Base-by-base conservation (phyloP, 805 yeast species). In the Blastobotrys parvus region DNA sequence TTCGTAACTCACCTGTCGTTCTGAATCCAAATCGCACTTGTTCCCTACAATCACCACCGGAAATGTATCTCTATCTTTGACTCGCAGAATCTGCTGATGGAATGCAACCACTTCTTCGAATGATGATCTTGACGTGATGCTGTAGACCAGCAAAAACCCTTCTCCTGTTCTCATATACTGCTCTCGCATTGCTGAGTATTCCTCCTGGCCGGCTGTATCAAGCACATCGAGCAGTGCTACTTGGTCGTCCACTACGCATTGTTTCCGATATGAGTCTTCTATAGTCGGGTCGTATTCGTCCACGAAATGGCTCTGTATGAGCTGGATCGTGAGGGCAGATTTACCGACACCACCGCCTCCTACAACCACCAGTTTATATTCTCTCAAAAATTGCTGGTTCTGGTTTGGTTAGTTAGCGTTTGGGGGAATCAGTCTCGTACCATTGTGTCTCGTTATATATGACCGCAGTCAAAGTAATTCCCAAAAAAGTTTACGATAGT, bases 261-360 rank as follows among this genome's bases (percentile, higher is more conserved):
- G 90, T 60, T 92, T 92, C 53, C 96, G 75, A 53, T 68, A 68
- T 19, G 70, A 65, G 52, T 68, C 72, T 65, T 92, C 98, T 58
- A 92, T 92, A 8, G 98, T 92, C 7, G 98, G 98, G 65, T 92
- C 98, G 58, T 92, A 92, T 62, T 92, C 98, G 62, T 89, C 96
- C 25, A 90, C 95, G 59, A 92, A 92, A 57, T 89, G 96, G 29
- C 88, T 78, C 63, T 90, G 97, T 43, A 92, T 88, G 58, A 92
- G 74, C 64, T 92, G 95, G 51, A 92, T 92, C 21, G 98, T 92
- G 50, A 92, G 69, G 4, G 98, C 97, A 19, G 94, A 82, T 64
- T 92, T 92, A 67, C 98, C 98, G 44, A 92, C 98, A 66, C 96
- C 97, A 60, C 97, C 97, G 32, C 97, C 97, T 44, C 97, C 98